phyloP scores from a whole-genome alignment of 176 grass and related monocot species.

The Lolium multiflorum region DNA sequence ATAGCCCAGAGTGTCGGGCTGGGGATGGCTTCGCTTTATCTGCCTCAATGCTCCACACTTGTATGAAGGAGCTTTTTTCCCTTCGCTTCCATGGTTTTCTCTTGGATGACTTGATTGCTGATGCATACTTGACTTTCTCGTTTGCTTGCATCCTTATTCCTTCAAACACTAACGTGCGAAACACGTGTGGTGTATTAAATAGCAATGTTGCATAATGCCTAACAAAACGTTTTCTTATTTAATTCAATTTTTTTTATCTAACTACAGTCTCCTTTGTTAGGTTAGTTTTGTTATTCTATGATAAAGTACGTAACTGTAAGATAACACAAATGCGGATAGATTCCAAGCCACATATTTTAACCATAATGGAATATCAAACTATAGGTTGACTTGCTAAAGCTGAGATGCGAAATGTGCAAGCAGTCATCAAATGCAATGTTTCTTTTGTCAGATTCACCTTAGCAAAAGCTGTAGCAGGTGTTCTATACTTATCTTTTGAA shows the following conservation, averaged over 20 bases:
- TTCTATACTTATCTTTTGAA: not conserved
- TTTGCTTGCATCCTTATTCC: not conserved
- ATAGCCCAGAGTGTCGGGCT: not conserved
- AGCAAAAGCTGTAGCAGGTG: constrained; percentile 2
- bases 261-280: not conserved
- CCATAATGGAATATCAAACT: not conserved
- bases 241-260: not conserved
- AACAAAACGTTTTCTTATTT: not conserved
- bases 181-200: not conserved
- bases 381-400: not conserved
- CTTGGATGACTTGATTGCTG: not conserved
- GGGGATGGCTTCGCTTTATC: not conserved
- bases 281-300: not conserved
- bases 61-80: not conserved
- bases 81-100: not conserved
- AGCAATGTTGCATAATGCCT: not conserved
- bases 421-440: not conserved
- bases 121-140: not conserved
- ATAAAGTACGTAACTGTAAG: not conserved
- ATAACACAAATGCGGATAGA: not conserved
- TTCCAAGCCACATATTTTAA: not conserved
- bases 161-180: not conserved
- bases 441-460: not conserved
- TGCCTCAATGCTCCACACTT: not conserved
- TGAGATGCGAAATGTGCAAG: not conserved